These are phyloP conservation scores for Didymosphaeria variabile DNA, from an alignment of 2,329 filamentous ascomycete species.

Conservation along the genomic window DNA sequence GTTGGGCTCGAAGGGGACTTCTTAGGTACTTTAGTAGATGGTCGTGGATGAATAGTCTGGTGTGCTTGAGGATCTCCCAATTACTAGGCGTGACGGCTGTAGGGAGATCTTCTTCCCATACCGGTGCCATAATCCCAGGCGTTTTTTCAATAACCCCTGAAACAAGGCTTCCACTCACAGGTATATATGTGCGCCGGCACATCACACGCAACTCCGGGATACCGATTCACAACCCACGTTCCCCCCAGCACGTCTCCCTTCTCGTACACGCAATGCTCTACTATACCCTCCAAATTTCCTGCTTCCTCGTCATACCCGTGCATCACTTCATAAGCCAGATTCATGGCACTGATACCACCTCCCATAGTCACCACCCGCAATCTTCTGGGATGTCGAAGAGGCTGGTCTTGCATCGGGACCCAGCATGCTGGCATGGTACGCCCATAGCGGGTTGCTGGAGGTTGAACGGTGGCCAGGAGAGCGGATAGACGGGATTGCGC, in stretches of 20 bases:
- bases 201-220: conserved; percentile 53
- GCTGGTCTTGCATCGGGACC: conserved; percentile 45
- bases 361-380: conserved; percentile 41
- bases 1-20: conserved; percentile 52
- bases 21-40: neutral
- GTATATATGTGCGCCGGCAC: conserved; percentile 39
- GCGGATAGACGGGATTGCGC: conserved; percentile 14
- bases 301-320: conserved; percentile 27
- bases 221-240: conserved; percentile 51
- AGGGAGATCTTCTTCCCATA: neutral
- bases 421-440: conserved; percentile 35
- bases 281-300: conserved; percentile 38
- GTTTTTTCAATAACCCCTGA: too few relatives aligned
- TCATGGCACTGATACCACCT: conserved; percentile 49
- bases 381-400: conserved; percentile 35
- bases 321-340: conserved; percentile 53
- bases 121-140: too few relatives aligned
- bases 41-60: neutral
- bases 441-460: conserved; percentile 33
- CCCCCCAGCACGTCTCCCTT: conserved; percentile 42
- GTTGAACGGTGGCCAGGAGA: conserved; percentile 10
- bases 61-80: neutral
- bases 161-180: conserved; percentile 19
- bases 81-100: neutral
- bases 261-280: conserved; percentile 43